A percentile compares a stretch with the other conserved stretches of the same genome.
Evolutionary conservation across 176 grass and related monocot genomes (phyloP).

Genomic region (Zoysia pacifica): DNA sequence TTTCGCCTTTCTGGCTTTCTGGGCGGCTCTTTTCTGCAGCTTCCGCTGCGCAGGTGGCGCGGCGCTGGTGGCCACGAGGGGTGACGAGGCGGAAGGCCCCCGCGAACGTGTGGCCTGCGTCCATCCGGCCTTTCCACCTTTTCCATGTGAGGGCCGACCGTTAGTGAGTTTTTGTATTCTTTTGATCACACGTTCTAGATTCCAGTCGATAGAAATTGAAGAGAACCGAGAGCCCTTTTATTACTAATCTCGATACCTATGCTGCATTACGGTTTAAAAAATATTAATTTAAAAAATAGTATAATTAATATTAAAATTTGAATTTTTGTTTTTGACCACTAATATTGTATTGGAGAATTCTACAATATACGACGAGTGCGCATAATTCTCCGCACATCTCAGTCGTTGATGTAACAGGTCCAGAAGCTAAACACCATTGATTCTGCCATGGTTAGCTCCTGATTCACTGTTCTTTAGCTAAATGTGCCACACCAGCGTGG

Average conservation of each 20-base stretch:
- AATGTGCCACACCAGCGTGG: constrained; percentile 6
- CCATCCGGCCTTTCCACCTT: not conserved
- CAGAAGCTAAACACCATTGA: constrained; percentile 79
- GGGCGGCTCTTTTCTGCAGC: not conserved
- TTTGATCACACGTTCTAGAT: too few species aligned
- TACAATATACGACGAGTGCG: constrained; percentile 69
- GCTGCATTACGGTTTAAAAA: too few species aligned
- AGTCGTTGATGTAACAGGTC: constrained; percentile 72
- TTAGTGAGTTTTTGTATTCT: not conserved
- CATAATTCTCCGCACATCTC: constrained; percentile 79
- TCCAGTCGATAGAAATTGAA: too few species aligned
- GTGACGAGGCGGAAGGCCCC: not conserved
- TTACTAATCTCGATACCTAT: too few species aligned
- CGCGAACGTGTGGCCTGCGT: constrained; percentile 22
- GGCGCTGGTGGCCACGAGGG: constrained; percentile 16
- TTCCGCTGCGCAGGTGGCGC: not conserved
- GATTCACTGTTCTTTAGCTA: constrained; percentile 4
- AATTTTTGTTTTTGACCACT: too few species aligned
- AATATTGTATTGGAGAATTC: constrained; percentile 75
- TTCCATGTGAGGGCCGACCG: not conserved
- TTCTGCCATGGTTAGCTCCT: constrained; percentile 56
- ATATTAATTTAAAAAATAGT: too few species aligned
- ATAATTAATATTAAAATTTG: too few species aligned
- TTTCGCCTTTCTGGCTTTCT: not conserved
- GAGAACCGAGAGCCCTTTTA: too few species aligned